These are phyloP conservation scores for Pilasporangium apinafurcum DNA, from an alignment of 352 stramenopile species.

Conservation along the genomic window DNA sequence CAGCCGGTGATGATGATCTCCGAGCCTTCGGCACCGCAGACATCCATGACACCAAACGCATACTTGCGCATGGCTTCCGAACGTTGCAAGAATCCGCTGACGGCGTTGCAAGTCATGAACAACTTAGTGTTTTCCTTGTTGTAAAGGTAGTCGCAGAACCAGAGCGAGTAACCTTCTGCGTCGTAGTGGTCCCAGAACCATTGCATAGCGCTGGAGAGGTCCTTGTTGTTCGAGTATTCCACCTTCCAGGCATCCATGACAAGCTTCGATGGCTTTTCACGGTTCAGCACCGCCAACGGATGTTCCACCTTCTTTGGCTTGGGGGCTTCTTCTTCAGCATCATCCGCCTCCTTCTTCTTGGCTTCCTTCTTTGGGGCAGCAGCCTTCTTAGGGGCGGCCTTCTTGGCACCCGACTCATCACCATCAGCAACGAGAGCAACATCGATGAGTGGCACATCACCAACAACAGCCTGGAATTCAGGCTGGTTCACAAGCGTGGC, in stretches of 20 bases:
- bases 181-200: slow-evolving; percentile 91
- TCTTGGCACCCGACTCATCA: slow-evolving; percentile 30
- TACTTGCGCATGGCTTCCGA: slow-evolving; percentile 91
- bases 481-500: slow-evolving; percentile 90
- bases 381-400: slow-evolving; percentile 37
- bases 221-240: slow-evolving; percentile 87
- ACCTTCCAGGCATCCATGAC: slow-evolving; percentile 90
- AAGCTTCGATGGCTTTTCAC: slow-evolving; percentile 71
- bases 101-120: slow-evolving; percentile 93
- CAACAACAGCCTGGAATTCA: slow-evolving; percentile 89
- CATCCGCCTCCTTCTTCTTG: slow-evolving; percentile 7
- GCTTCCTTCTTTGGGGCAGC: slow-evolving; percentile 29
- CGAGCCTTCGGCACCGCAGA: slow-evolving; percentile 50
- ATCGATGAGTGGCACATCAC: slow-evolving; percentile 84
- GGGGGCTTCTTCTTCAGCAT: slow-evolving; percentile 20
- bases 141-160: slow-evolving; percentile 92
- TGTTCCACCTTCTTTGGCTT: slow-evolving; percentile 82
- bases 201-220: slow-evolving; percentile 82
- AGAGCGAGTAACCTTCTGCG: slow-evolving; percentile 86
- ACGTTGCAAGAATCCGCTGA: slow-evolving; percentile 90
- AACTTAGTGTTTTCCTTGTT: slow-evolving; percentile 90
- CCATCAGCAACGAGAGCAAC: slow-evolving; percentile 61
- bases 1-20: slow-evolving; percentile 86
- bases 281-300: slow-evolving; percentile 85
- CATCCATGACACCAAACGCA: slow-evolving; percentile 86